These are phyloP conservation scores for Macadamia tetraphylla DNA, from an alignment of 164 flowering plant species.

Conservation along the genomic window DNA sequence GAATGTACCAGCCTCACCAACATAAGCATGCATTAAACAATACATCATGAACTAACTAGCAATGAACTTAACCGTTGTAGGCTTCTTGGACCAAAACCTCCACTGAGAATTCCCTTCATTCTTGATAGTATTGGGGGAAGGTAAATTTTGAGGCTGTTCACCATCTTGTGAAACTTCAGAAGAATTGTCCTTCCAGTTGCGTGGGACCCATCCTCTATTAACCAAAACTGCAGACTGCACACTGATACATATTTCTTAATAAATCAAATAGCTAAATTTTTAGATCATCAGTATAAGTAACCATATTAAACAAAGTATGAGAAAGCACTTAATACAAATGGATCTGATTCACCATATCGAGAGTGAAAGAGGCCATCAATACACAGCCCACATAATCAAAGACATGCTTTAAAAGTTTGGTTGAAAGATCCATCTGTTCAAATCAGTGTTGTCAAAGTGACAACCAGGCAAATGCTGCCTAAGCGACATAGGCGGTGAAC, in stretches of 20 bases:
- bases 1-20: conserved; percentile 8
- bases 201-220: conserved; percentile 98
- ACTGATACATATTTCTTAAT: conserved; percentile 43
- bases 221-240: conserved; percentile 71
- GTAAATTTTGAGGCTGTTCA: conserved; percentile 22
- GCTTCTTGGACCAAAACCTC: conserved; percentile 71
- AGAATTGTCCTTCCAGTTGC: conserved; percentile 71
- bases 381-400: too few relatives aligned
- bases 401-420: too few relatives aligned
- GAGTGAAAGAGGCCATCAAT: too few relatives aligned
- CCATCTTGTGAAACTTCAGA: conserved; percentile 23
- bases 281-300: too few relatives aligned
- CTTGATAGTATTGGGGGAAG: conserved; percentile 19
- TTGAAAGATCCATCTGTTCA: too few relatives aligned
- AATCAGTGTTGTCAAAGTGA: too few relatives aligned
- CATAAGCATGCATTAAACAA: conserved; percentile 4
- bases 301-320: not conserved
- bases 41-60: conserved; percentile 3
- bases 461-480: too few relatives aligned
- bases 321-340: too few relatives aligned
- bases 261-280: conserved; percentile 8
- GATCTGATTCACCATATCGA: too few relatives aligned
- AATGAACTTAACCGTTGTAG: conserved; percentile 40
- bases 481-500: too few relatives aligned
- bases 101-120: conserved; percentile 46